Evolutionary conservation across 1,284 basidiomycete genomes (phyloP), one percentile per base, ranked within the genome.

Genomic region (Schizophyllum commune): DNA sequence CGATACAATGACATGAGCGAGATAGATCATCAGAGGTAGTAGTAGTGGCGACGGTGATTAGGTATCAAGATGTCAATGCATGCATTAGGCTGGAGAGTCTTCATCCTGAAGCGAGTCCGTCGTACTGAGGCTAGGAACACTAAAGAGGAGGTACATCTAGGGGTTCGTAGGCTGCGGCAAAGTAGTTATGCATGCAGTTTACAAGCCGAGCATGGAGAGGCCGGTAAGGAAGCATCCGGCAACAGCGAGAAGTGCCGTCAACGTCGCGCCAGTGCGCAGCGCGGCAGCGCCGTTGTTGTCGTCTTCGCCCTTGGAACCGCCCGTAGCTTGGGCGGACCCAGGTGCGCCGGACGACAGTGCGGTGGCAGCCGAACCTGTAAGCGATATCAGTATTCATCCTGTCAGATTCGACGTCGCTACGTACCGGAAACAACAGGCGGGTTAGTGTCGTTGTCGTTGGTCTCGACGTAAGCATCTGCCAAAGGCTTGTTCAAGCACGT

Each of bases 401-500:
- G 20, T 4, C 47, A 19, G 4, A 55, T 13, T n/a, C 20, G 20
- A 19, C 32, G 39, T 20, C 21, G 17, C 27, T 7, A 70, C 73
- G 22, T 56, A 75, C 76, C 71, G 53, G 71, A 71, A 32, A 69
- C 64, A 34, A 74, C 66, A 27, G 75, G 77, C 11, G 85, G 84
- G 69, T 86, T 82, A 22, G 82, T 80, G 51, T 65, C 64, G 72
- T 88, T 88, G 69, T 86, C 73, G 67, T 86, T 88, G 6, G 83
- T 84, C 75, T 89, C 87, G 61, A 87, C 74, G 71, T 91, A 91
- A 0, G 86, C 84, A 65, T 89, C 80, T 2, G 68, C 64, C 33
- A 85, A 63, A 1, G 79, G 74, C 69, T 79, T 78, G 69, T 84
- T 80, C 65, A 89, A 70, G 77, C 92, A 94, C 22, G 77, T 71